phyloP scores from a whole-genome alignment of 441 rosid species.

The Corymbia calophylla region DNA sequence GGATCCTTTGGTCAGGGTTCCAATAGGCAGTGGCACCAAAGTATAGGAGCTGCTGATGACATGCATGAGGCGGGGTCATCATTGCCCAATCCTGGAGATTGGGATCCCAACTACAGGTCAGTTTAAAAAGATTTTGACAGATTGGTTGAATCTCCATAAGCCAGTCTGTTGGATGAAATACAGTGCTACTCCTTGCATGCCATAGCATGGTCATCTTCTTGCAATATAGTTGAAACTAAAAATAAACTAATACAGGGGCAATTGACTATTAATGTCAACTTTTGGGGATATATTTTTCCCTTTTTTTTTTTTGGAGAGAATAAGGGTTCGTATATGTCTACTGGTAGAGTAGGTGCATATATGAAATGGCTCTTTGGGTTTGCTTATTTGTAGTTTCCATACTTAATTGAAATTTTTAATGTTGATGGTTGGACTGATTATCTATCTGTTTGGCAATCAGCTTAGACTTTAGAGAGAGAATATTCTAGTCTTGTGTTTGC shows the following conservation, averaged over 20 bases:
- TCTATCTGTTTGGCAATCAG: not conserved
- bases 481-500: not conserved
- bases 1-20: slow-evolving; percentile 36
- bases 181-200: not conserved
- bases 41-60: slow-evolving; percentile 41
- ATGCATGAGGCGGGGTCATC: slow-evolving; percentile 44
- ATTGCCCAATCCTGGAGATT: slow-evolving; percentile 93
- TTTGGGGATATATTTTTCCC: not conserved
- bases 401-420: not conserved
- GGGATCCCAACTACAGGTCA: slow-evolving; percentile 99
- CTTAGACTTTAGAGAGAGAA: not conserved
- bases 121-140: not conserved
- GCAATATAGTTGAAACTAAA: not conserved
- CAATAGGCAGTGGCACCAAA: slow-evolving; percentile 32
- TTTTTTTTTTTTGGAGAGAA: not conserved
- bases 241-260: not conserved
- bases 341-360: not conserved
- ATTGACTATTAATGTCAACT: not conserved
- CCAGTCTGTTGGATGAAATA: not conserved
- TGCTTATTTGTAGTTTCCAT: not conserved
- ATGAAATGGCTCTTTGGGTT: not conserved
- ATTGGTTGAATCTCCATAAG: not conserved
- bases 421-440: not conserved
- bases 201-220: not conserved
- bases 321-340: not conserved